Base-by-base conservation (phyloP, 257 asterid genomes). In the Cordia subcordata region DNA sequence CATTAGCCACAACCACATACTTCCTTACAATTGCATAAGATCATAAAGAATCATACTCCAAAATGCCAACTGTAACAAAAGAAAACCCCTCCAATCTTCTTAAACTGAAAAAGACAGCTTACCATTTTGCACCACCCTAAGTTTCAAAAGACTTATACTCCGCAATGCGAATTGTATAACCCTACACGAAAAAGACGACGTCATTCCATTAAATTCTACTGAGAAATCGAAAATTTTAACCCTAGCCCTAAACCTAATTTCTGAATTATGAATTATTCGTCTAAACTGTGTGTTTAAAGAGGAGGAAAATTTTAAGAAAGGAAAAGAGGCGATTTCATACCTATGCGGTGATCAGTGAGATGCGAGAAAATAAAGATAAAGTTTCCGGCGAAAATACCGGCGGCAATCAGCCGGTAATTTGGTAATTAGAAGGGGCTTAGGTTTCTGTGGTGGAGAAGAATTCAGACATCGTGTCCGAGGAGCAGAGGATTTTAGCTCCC, bases 81-180 rank as follows among this genome's bases (percentile, higher is more conserved):
- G 14, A 55, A 44, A 14, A 22, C 22, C 47, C 12, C 47, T 11
- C 11, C 4, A 21, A 40, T 10, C 49, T 3, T 14, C 15, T 22
- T 2, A 42, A 42, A 42, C 15, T n/a, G 38, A 40, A 11, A 4
- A 47, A 40, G 39, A 10, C 45, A 59, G 15, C 65, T 71, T 35
- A 87, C 90, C 93, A 87, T 87, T 64, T 70, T 39, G 71, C 65
- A 53, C 64, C 69, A 67, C n/a, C n/a, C 68, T 64, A 50, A 60
- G 64, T 70, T 80, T 63, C 70, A 46, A 61, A 27, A 19, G 52
- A 63, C 45, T 11, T 55, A 38, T 35, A 46, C 49, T 33, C 61
- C 66, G 12, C 49, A 46, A 57, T 65, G 77, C 68, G 62, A 59
- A 19, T 13, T 33, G 62, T 33, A 8, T 53, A 57, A 21, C 70